Conservation (phyloP, 1,139 yeast genomes). For the Protomyces pachydermus region DNA sequence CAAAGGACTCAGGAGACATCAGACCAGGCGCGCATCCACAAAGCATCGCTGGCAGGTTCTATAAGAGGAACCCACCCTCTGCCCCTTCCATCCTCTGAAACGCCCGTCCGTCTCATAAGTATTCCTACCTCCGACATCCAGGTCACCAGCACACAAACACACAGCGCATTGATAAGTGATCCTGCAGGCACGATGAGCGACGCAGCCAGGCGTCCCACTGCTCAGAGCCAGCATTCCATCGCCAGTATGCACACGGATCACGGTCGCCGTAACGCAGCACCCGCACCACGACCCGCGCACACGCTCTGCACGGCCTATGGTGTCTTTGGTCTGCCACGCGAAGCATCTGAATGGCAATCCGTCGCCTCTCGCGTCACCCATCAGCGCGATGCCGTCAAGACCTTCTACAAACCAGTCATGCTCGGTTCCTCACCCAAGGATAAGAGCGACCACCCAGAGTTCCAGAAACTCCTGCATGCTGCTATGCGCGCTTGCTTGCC, state of each 20-base stretch:
- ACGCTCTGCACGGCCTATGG: constrained; percentile 20
- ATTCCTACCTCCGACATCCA: neutral
- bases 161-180: neutral
- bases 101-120: neutral
- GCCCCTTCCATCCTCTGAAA: neutral
- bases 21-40: too few species aligned
- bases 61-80: neutral
- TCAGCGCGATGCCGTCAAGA: constrained; percentile 5
- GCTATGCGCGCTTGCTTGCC: constrained; percentile 26
- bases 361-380: neutral
- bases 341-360: neutral
- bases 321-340: constrained; percentile 11
- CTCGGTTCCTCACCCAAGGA: constrained; percentile 25
- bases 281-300: neutral
- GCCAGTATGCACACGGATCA: neutral
- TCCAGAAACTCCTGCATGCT: constrained; percentile 15
- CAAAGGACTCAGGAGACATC: too few species aligned
- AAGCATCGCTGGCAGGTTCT: neutral
- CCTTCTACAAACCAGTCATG: constrained; percentile 16
- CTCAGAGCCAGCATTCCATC: neutral
- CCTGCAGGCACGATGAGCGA: neutral
- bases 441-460: constrained; percentile 2
- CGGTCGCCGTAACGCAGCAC: constrained; percentile 7
- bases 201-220: neutral
- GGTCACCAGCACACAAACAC: neutral